Evolutionary conservation across 306 rosid genomes (phyloP), one percentile per base, ranked within the genome.

Genomic region (Lathyrus tuberosus): DNA sequence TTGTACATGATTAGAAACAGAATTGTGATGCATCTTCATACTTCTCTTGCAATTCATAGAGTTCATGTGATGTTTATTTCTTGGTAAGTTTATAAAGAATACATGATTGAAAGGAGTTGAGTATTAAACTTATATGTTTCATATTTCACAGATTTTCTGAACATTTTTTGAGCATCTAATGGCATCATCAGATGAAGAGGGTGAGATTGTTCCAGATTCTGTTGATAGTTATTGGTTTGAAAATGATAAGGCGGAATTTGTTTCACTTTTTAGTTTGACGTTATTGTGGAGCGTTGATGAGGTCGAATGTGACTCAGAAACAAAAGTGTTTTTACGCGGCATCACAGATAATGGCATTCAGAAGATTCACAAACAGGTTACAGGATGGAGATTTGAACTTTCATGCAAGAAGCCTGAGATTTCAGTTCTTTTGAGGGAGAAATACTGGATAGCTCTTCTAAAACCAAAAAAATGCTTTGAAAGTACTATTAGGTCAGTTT

Each of bases 111-210:
- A 58, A 67, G 43, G 16, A 61, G 17, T 43, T 43, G 15, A 63
- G 2, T 67, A 56, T 40, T 57, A 37, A 61, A 71, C 53, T 71
- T 47, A 10, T 15, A 14, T 63, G 37, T 46, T 76, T 48, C 41
- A 33, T 49, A 10, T 67, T 41, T 8, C 28, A 18, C 42, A 60
- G 78, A 41, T 63, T 54, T 52, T 63, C 22, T 80, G 74, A 51
- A 51, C 47, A 9, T n/a, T 65, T n/a, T 65, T 49, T 76, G 66
- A 46, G 48, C 47, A 65, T n/a, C 56, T 74, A 65, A 89, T 89
- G 96, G 88, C 83, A 42, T 82, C 80, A 11, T 83, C 86, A 0
- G 96, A 86, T 53, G 88, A 86, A 47, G 96, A 84, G 78, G 85
- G 84, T 28, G 92, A 81, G 75, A 78, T 80, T 58, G 59, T 63